These are phyloP conservation scores for Raffaelea ambrosiae DNA, from an alignment of 2,329 filamentous ascomycete species.

Conservation along the genomic window DNA sequence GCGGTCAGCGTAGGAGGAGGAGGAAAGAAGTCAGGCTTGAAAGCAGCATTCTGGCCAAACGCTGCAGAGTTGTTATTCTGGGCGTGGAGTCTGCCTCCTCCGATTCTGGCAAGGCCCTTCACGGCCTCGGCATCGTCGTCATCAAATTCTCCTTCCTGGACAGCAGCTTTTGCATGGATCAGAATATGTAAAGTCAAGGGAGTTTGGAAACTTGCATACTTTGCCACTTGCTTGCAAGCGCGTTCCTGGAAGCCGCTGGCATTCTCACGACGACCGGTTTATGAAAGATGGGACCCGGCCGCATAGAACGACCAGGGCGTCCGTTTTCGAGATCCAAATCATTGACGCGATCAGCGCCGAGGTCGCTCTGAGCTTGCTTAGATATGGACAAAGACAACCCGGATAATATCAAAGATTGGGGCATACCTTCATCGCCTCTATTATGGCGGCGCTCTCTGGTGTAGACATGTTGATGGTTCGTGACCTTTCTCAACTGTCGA, in stretches of 20 bases:
- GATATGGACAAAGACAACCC: not conserved
- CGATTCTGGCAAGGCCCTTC: conserved; percentile 11
- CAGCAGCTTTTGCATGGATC: conserved; percentile 6
- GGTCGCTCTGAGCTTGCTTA: conserved; percentile 8
- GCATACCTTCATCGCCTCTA: conserved; percentile 5
- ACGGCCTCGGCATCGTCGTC: conserved; percentile 14
- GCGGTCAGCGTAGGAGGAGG: no score
- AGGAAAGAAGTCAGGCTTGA: no score
- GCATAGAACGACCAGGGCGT: not conserved
- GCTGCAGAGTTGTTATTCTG: no score
- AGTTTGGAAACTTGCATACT: not conserved
- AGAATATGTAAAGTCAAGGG: not conserved
- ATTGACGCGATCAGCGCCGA: conserved; percentile 10
- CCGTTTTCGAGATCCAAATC: conserved; percentile 13
- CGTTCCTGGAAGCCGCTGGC: not conserved
- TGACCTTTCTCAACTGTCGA: no score
- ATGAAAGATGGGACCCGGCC: not conserved
- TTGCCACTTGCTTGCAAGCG: conserved; percentile 4
- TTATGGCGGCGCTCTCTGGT: not conserved
- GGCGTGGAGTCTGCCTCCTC: conserved; percentile 12
- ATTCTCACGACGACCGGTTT: not conserved
- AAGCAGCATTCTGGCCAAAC: no score
- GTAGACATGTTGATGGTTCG: not conserved
- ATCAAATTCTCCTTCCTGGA: conserved; percentile 11
- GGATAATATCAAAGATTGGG: not conserved